Base-by-base conservation (phyloP, 176 grass and related monocot genomes). In the Sorghum bicolor region DNA sequence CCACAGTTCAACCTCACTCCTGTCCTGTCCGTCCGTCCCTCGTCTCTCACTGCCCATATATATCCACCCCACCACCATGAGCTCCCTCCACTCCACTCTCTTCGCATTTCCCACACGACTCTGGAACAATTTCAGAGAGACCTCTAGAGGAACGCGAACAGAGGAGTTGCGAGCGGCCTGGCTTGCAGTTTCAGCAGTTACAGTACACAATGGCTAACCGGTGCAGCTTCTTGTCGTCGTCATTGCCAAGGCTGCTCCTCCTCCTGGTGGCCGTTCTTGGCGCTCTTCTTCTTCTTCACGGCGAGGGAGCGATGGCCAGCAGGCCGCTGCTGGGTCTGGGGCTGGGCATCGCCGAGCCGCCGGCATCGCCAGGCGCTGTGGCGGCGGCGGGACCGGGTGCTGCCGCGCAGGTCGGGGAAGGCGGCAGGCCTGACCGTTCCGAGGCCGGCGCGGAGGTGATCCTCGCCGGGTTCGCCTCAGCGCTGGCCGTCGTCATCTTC, bases 371-470 rank as follows among this genome's bases (percentile, higher is more conserved):
- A 6, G 87, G 43, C 25, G 58, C 66, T 8, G 87, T 22, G 68
- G 68, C 85, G 30, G 58, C 71, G 12, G 80, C 50, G 7, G 52
- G 83, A 36, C 88, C 84, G 28, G 65, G 29, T 5, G 83, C 20
- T 3, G 40, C 39, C 24, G 28, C 73, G 43, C 61, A 52, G 38
- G 8, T 25, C 38, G 57, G 79, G 6, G 33, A 1, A 47, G 67
- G 64, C 5, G 50, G 43, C 24, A 77, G 50, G 78, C 75, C 83
- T 3, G 89, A 92, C 76, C 66, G 82, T n/a, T 97, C 89, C 1
- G 81, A 88, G 53, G 92, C 94, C 44, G 94, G 92, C 24, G 89
- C 76, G 5, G 94, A 97, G 25, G 83, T 97, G 45, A 97, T 97
- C 85, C 92, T 97, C 4, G 92, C 67, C 28, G 92, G 89, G 39